Base-by-base conservation (phyloP, 345 rosid genomes). In the Dipteronia sinensis region DNA sequence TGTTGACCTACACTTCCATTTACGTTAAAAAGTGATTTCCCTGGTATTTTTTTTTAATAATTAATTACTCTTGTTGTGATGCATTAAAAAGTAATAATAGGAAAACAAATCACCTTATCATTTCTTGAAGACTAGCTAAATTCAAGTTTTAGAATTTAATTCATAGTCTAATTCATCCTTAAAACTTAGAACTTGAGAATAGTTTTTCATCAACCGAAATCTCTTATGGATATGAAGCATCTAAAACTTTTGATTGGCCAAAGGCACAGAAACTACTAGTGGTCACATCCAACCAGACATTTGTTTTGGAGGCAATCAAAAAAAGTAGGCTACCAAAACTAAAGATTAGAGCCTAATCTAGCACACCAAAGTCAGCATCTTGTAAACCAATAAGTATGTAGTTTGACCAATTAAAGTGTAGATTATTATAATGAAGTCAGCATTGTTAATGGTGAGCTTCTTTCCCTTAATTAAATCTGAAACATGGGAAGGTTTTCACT, bases 261-360 rank as follows among this genome's bases (percentile, higher is more conserved):
- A 12, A 4, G 67, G n/a, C 40, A 27, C 40, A 13, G 5, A 64
- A 4, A 7, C 67, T 64, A 65, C 49, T 13, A 13, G 69, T 31
- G 69, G n/a, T 15, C 46, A 65, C 10, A 65, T 3, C 16, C 69
- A 31, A 27, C 40, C 46, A 65, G 38, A 44, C 7, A 65, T 7
- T 34, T 9, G 64, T 16, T 16, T 34, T 9, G 64, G 12, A 59
- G 10, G 64, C 64, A 59, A 59, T 22, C n/a, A 15, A 53, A 23
- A 53, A 55, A 42, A 76, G 67, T 76, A 67, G 46, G 73, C 72
- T 67, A 42, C 73, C 67, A 58, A 76, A 76, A 53, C 66, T 47
- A 49, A 77, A 61, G 64, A 22, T 11, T 49, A 42, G 13, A 34
- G 69, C 8, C 8, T 59, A 59, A 59, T 59, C 4, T 49, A 20